Evolutionary conservation across 2,329 filamentous ascomycete species (phyloP), one percentile per base, ranked within the genome.

Genomic region (Macrophomina pseudophaseolina): DNA sequence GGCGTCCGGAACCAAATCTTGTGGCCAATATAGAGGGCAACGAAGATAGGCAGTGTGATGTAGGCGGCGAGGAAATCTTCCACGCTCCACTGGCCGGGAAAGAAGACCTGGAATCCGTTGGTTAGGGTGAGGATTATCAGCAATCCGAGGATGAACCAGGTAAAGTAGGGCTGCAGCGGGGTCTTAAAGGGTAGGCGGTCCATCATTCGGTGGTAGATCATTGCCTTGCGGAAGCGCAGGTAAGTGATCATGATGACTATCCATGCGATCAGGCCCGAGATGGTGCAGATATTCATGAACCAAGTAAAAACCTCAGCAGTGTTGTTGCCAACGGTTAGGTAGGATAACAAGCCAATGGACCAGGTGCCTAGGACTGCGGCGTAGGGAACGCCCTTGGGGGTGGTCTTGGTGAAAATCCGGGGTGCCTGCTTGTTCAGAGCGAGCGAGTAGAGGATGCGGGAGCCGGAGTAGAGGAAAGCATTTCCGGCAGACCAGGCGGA

Each of bases 281-380:
- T 82, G 67, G 83, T 91, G 35, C 87, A 89, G 62, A 92, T 84
- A 75, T 90, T 91, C 73, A 88, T 84, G 76, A 92, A 91, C 88
- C 90, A 92, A 49, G 80, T 80, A 75, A 92, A 92, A 30, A 84
- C 76, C 16, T 79, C 76, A 64, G 79, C 79, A 14, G 80, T 80
- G 38, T 77, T 79, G 62, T 76, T 81, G 16, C 78, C 80, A 40
- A 82, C 78, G 65, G 81, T 84, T 69, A 86, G 80, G 70, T 84
- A 86, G 3, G 82, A 81, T 54, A 86, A 76, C 2, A 79, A 73
- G 9, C 54, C 38, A 18, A 58, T 42, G 12, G 79, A 35, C 54
- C 35, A 42, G 38, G 54, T 58, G 12, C 89, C 76, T 1, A 77
- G 70, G 49, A 94, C 91, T 73, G 89, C 92, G 78, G 91, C 92